These are phyloP conservation scores for Rhodotorula sp. DNA, from an alignment of 1,284 basidiomycete genomes.

Conservation along the genomic window DNA sequence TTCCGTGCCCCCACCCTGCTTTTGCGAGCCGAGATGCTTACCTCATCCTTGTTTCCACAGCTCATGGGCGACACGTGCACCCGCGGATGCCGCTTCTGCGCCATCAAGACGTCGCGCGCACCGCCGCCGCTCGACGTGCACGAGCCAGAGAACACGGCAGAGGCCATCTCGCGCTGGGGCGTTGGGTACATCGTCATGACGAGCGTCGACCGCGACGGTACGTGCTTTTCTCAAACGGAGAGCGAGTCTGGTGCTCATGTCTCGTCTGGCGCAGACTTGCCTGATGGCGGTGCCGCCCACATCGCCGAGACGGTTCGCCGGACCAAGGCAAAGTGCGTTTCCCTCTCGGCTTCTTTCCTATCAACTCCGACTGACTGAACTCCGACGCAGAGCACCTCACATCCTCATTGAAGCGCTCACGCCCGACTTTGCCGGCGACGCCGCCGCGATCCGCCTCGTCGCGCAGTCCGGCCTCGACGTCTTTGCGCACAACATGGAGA, in stretches of 20 bases:
- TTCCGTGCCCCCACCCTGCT: background rate
- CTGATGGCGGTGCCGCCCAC: slow-evolving; percentile 88
- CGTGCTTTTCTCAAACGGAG: slow-evolving; percentile 40
- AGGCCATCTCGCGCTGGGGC: slow-evolving; percentile 97
- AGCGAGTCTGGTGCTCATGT: no score
- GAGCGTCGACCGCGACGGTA: slow-evolving; percentile 94
- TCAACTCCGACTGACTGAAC: background rate
- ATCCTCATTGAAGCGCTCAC: slow-evolving; percentile 97
- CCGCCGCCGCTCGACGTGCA: slow-evolving; percentile 92
- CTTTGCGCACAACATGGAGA: slow-evolving; percentile 98
- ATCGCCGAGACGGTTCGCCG: slow-evolving; percentile 92
- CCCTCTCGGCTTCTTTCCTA: background rate
- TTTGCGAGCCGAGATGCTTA: background rate
- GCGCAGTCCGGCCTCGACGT: slow-evolving; percentile 93
- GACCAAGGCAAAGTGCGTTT: slow-evolving; percentile 84
- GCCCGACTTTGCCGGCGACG: slow-evolving; percentile 84
- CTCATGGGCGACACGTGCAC: slow-evolving; percentile 99
- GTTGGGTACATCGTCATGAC: slow-evolving; percentile 98
- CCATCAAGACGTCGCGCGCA: slow-evolving; percentile 87
- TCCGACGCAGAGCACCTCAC: slow-evolving; percentile 73
- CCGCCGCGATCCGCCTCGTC: slow-evolving; percentile 74
- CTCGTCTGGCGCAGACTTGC: slow-evolving; percentile 64
- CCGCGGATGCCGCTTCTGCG: slow-evolving; percentile 95
- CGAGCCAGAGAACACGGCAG: slow-evolving; percentile 97
- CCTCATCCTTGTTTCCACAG: slow-evolving; percentile 53